Conservation (phyloP, 495 filamentous ascomycete genomes). For the Daldinia bambusicola region DNA sequence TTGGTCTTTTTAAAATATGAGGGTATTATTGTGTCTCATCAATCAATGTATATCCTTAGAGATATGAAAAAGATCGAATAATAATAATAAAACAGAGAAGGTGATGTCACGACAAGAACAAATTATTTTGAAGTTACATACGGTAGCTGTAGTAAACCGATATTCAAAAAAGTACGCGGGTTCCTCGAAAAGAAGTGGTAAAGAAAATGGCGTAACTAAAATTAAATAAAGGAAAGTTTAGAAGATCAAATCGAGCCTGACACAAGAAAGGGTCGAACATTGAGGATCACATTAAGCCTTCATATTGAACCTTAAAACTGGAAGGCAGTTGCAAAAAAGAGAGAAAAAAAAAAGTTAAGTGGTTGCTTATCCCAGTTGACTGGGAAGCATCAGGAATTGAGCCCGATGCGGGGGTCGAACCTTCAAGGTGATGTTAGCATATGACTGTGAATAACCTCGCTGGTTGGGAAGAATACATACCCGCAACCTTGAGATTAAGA, state of each 20-base stretch:
- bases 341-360: slow-evolving; percentile 6
- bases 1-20: neutral
- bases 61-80: neutral
- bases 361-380: slow-evolving; percentile 4
- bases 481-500: slow-evolving; percentile 81
- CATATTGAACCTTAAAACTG: neutral
- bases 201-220: neutral
- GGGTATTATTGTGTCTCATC: neutral
- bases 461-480: slow-evolving; percentile 39
- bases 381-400: slow-evolving; percentile 51
- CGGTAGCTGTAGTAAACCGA: neutral
- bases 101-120: neutral
- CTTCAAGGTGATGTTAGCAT: slow-evolving; percentile 1
- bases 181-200: neutral
- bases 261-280: neutral
- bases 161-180: neutral
- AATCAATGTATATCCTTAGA: neutral
- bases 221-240: neutral
- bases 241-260: neutral
- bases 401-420: slow-evolving; percentile 53
- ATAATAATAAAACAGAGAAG: neutral
- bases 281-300: too few species aligned
- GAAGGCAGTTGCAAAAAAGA: neutral
- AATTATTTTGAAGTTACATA: neutral
- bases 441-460: neutral